Conservation (phyloP, 345 rosid genomes). For the Kernera saxatilis region DNA sequence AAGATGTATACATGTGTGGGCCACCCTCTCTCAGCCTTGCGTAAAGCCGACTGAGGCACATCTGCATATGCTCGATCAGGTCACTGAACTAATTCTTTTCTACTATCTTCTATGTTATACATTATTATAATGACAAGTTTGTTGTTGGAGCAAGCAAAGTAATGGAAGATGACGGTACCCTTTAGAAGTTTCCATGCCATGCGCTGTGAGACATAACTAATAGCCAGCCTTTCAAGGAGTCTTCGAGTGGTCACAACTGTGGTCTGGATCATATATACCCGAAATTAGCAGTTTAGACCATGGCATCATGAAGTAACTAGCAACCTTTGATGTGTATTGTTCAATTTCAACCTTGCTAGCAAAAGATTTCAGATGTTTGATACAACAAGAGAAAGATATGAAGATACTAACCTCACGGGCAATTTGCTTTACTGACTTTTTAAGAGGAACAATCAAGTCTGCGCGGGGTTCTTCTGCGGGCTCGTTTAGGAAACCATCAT, state of each 20-base stretch:
- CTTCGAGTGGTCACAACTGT: constrained; percentile 85
- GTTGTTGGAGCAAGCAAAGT: neutral
- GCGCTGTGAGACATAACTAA: constrained; percentile 72
- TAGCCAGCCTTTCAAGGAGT: constrained; percentile 81
- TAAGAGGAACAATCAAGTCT: constrained; percentile 78
- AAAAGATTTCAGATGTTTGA: neutral
- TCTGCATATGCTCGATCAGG: constrained; percentile 39
- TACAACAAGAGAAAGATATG: neutral
- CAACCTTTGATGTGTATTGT: neutral
- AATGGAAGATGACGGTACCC: constrained; percentile 43
- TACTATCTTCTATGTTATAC: neutral
- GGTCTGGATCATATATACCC: constrained; percentile 45
- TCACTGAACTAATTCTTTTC: neutral
- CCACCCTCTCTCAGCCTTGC: constrained; percentile 80
- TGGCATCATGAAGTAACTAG: constrained; percentile 1
- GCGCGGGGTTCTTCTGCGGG: constrained; percentile 36
- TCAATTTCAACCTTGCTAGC: neutral
- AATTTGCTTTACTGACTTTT: constrained; percentile 84
- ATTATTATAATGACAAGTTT: neutral
- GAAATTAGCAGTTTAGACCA: neutral
- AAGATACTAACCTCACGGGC: constrained; percentile 62
- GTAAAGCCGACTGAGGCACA: constrained; percentile 70
- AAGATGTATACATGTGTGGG: constrained; percentile 56
- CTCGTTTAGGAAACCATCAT: constrained; percentile 62
- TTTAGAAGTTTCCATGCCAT: constrained; percentile 98